Base-by-base conservation (phyloP, 805 yeast species). In the Saturnispora dispora region DNA sequence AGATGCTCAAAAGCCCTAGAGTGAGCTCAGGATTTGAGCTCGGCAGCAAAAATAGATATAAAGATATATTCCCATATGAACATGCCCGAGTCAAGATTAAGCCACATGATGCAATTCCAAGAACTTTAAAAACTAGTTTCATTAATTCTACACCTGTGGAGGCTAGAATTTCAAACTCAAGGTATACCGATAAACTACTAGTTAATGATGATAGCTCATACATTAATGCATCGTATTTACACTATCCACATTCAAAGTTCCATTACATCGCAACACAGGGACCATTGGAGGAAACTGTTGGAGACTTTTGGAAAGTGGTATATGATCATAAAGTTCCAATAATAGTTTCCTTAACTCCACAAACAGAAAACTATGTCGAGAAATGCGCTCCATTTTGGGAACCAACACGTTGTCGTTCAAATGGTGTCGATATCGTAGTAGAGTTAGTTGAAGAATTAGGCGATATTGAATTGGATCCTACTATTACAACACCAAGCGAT, bases 211-310 rank as follows among this genome's bases (percentile, higher is more conserved):
- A 83, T 63, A 51, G 60, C 1, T 59, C 64, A 3, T 90, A 90
- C 64, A 88, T 90, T 59, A 90, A 90, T 67, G 99, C 98, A 0
- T 87, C 90, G 23, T 85, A 87, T 67, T 66, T 87, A 45, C 52
- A 72, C 58, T 60, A 74, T 61, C 53, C 71, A 62, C 51, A 68
- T 57, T 59, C 75, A 41, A 47, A 59, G 5, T 53, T 67, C 39
- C 74, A 76, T 40, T 85, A 83, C 61, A 86, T 90, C 59, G 96
- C 96, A 0, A 78, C 95, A 1, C 96, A 91, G 65, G 99, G 96
- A 2, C 99, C 99, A 2, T 66, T 86, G 53, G 64, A 63, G 2
- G 75, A 75, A 37, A 91, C 98, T 0, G 74, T 83, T 25, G 81
- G 80, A 20, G 96, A 91, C 64, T 90, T 91, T 60, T 89, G 95